phyloP scores from a whole-genome alignment of 345 rosid species.

The Syzygium aqueum region DNA sequence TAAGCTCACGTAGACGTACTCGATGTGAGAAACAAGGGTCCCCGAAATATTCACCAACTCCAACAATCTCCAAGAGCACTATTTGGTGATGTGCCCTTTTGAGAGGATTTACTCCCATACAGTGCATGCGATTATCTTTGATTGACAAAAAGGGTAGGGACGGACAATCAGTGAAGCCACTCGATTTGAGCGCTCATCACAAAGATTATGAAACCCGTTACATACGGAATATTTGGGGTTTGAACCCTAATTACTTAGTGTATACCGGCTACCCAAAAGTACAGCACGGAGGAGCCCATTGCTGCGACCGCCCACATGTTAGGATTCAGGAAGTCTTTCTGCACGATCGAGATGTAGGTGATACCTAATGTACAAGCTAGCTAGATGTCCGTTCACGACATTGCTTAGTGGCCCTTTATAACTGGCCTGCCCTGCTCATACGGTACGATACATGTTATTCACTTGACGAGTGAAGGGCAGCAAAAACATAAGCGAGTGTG shows the following conservation, averaged over 20 bases:
- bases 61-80: background rate
- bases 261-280: background rate
- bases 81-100: background rate
- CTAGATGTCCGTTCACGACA: background rate
- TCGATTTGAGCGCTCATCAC: background rate
- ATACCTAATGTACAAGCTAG: background rate
- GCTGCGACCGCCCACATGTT: background rate
- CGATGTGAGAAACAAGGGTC: too few species aligned
- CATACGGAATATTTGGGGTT: background rate
- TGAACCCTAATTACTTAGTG: background rate
- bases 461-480: background rate
- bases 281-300: background rate
- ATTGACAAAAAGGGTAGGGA: background rate
- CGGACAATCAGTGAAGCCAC: background rate
- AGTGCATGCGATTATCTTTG: background rate
- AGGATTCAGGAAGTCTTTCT: background rate
- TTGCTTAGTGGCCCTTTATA: background rate
- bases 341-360: background rate
- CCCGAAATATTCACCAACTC: too few species aligned
- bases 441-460: background rate
- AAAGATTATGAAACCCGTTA: background rate
- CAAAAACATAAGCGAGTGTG: background rate
- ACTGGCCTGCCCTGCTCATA: background rate
- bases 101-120: background rate
- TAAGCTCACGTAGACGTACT: too few species aligned